Base-by-base conservation (phyloP, 2,329 filamentous ascomycete genomes). In the Phialophora tarda region DNA sequence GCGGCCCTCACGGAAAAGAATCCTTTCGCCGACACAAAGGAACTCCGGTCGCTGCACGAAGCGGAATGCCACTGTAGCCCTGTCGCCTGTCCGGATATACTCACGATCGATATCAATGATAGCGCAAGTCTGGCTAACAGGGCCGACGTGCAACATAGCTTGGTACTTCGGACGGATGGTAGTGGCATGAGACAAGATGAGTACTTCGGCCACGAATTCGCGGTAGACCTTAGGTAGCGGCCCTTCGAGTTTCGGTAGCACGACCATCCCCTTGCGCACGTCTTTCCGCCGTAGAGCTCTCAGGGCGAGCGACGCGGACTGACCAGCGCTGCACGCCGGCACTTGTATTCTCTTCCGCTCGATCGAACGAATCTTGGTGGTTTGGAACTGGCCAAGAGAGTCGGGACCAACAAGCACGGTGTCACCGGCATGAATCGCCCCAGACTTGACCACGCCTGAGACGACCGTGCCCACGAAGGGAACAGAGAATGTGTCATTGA, bases 51-150 rank as follows among this genome's bases (percentile, higher is more conserved):
- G 84, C 78, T 97, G 95, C 3, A 97, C 90, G 75, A 99, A 99
- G 10, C 90, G 88, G 80, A 99, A 99, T 0, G 94, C 95, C 1
- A 99, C 95, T 0, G 89, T 89, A 1, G 95, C 95, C n/a, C 94
- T 85, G 77, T 98, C 95, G 10, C 95, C 95, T 0, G 94, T 97
- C 7, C 95, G 88, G 71, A 99, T 97, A 74, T 93, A 95, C 28
- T 91, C 91, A n/a, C 94, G 89, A 76, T 99, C 95, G 71, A 99
- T 95, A 75, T 97, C 95, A 74, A 99, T 96, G 75, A 99, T 97
- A 11, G 93, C 89, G 75, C 95, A 99, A 0, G 95, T 99, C 80
- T 99, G 95, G 48, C 91, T 92, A 51, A 99, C 91, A 0, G 95
- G 91, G 0, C 95, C 95, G 4, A 99, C 93, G 74, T 99, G 95